These are phyloP conservation scores for Haematococcus lacustris DNA, from an alignment of 139 green algal genomes.

Conservation along the genomic window DNA sequence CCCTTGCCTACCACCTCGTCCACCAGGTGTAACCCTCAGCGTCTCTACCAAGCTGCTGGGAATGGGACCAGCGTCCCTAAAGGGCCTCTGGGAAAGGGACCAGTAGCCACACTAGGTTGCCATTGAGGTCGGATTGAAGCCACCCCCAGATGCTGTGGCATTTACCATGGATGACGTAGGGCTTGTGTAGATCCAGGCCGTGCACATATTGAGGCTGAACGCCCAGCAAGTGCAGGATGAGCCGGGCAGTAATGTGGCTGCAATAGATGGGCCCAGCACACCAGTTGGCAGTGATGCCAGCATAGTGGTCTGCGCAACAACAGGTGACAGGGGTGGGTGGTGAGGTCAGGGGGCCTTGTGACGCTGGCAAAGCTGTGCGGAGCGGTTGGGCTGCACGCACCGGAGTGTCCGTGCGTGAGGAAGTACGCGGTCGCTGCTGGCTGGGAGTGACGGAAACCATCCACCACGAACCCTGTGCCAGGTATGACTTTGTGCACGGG, in stretches of 20 bases:
- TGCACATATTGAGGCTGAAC: constrained; percentile 32
- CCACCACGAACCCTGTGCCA: too few relatives aligned
- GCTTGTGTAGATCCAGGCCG: constrained; percentile 38
- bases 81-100: neutral
- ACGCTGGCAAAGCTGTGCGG: too few relatives aligned
- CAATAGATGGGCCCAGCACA: constrained; percentile 69
- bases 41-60: neutral
- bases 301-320: constrained; percentile 69
- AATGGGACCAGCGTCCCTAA: neutral
- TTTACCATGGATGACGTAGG: constrained; percentile 42
- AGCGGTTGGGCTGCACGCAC: too few relatives aligned
- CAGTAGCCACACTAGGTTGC: neutral
- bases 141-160: neutral
- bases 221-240: constrained; percentile 45
- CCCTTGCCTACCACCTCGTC: neutral
- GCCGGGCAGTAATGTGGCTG: constrained; percentile 50
- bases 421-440: too few relatives aligned
- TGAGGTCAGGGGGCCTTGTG: too few relatives aligned
- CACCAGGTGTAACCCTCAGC: neutral
- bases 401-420: too few relatives aligned
- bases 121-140: neutral
- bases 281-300: constrained; percentile 66
- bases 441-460: too few relatives aligned
- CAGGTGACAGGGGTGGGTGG: too few relatives aligned
- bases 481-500: too few relatives aligned